Evolutionary conservation across 2,329 filamentous ascomycete species (phyloP).

Genomic region (Cladosporium sp.): DNA sequence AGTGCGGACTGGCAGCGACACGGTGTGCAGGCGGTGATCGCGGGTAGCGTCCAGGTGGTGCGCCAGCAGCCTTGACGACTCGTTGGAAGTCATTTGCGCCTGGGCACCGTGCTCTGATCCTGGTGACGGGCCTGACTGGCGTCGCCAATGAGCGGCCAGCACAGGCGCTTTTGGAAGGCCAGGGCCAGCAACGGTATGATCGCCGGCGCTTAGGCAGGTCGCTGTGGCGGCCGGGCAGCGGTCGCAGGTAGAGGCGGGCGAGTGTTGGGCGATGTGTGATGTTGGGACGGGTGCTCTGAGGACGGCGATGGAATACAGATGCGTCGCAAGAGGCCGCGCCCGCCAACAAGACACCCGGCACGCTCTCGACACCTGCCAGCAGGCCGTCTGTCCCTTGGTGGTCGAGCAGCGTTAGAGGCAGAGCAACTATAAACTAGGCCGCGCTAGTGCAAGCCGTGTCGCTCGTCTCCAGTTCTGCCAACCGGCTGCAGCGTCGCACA

Average conservation of each 20-base stretch:
- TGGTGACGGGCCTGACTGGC: background rate
- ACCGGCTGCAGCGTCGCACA: slow-evolving; percentile 1
- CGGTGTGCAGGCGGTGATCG: slow-evolving; percentile 1
- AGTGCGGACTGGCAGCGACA: background rate
- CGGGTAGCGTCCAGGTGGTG: slow-evolving; percentile 7
- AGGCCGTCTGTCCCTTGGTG: background rate
- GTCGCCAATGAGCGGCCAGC: slow-evolving; percentile 12
- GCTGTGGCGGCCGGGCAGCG: background rate
- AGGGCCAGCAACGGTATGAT: slow-evolving; percentile 5
- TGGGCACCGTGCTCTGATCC: slow-evolving; percentile 1
- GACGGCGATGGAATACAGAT: background rate
- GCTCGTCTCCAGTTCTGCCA: background rate
- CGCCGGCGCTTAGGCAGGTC: slow-evolving; percentile 6
- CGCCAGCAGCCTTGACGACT: slow-evolving; percentile 7
- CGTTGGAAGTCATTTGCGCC: slow-evolving; percentile 9
- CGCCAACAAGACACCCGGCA: background rate
- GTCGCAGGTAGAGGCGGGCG: background rate
- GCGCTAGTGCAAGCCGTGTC: slow-evolving; percentile 1
- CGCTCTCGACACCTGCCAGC: background rate
- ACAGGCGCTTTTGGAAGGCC: slow-evolving; percentile 1
- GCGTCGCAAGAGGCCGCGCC: background rate
- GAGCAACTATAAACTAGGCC: background rate
- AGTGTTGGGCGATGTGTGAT: no score
- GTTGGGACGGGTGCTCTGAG: background rate
- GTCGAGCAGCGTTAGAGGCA: background rate